phyloP scores from a whole-genome alignment of 768 basidiomycete genomes.

The Pleurotus ostreatus region DNA sequence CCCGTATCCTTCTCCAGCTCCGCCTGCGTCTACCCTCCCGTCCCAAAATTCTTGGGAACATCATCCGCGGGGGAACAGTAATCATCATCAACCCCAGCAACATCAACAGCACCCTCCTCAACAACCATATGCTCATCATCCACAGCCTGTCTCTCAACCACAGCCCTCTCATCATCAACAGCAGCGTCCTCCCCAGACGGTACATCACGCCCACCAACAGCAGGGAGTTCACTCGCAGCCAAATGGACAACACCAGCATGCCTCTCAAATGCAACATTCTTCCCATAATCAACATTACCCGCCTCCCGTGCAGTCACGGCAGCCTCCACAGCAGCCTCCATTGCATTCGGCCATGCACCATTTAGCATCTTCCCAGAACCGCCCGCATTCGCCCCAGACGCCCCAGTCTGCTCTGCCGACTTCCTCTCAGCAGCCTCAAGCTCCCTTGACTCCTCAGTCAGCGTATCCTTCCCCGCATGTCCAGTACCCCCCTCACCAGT shows the following conservation, averaged over 20 bases:
- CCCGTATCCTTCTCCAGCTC: slow-evolving; percentile 42
- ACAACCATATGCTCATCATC: slow-evolving; percentile 19
- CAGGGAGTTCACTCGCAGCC: slow-evolving; percentile 9
- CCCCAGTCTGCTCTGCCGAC: slow-evolving; percentile 5
- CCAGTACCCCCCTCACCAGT: slow-evolving; percentile 1
- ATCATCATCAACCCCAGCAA: slow-evolving; percentile 25
- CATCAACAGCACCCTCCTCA: slow-evolving; percentile 15
- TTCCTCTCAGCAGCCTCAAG: slow-evolving; percentile 1
- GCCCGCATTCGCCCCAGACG: slow-evolving; percentile 6
- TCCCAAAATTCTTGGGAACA: slow-evolving; percentile 38
- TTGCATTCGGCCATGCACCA: slow-evolving; percentile 14
- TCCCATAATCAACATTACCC: slow-evolving; percentile 12
- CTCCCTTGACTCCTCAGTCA: slow-evolving; percentile 9
- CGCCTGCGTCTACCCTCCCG: slow-evolving; percentile 35
- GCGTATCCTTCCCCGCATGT: slow-evolving; percentile 2
- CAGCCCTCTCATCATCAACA: slow-evolving; percentile 24
- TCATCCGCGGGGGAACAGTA: not conserved
- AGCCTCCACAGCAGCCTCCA: slow-evolving; percentile 17
- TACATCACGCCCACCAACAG: slow-evolving; percentile 16
- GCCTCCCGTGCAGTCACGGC: slow-evolving; percentile 16
- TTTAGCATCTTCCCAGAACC: slow-evolving; percentile 1
- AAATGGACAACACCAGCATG: slow-evolving; percentile 9
- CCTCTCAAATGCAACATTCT: not conserved
- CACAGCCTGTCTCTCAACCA: slow-evolving; percentile 17
- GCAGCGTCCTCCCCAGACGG: slow-evolving; percentile 21